These are phyloP conservation scores for Plectranthus barbatus DNA, from an alignment of 257 asterid species.

Conservation along the genomic window DNA sequence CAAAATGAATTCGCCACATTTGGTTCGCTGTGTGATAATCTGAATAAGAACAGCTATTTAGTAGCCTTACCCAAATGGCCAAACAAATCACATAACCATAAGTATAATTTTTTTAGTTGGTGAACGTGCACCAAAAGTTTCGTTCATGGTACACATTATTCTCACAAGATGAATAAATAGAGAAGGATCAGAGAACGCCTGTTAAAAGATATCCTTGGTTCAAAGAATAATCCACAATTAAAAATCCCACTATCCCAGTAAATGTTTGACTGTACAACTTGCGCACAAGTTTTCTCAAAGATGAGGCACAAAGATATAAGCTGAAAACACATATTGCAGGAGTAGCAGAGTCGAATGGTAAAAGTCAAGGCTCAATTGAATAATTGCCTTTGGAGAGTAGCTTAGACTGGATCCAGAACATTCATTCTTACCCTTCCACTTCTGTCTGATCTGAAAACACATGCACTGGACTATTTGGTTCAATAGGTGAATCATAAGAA, in stretches of 20 bases:
- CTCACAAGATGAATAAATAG: not conserved
- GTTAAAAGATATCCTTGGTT: not conserved
- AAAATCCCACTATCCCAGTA: no score
- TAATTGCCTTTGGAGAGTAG: not conserved
- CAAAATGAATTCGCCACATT: constrained; percentile 63
- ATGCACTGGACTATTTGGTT: constrained; percentile 74
- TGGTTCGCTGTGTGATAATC: constrained; percentile 68
- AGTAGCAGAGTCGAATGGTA: constrained; percentile 13
- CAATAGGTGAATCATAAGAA: constrained; percentile 78
- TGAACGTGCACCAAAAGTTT: not conserved
- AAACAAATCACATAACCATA: constrained; percentile 1
- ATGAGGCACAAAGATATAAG: constrained; percentile 19
- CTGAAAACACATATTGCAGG: constrained; percentile 10
- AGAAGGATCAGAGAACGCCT: not conserved
- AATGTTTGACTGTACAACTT: not conserved
- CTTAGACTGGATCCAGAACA: not conserved
- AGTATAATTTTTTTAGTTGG: not conserved
- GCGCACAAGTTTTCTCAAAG: constrained; percentile 4
- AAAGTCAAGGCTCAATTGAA: not conserved
- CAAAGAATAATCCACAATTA: constrained; percentile 3
- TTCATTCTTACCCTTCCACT: constrained; percentile 55
- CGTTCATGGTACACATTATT: not conserved
- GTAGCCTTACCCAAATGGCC: constrained; percentile 9
- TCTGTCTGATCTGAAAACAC: constrained; percentile 48
- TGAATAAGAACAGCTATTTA: constrained; percentile 27